Conservation (phyloP, 2,329 filamentous ascomycete genomes). For the Pestalotiopsis fici region DNA sequence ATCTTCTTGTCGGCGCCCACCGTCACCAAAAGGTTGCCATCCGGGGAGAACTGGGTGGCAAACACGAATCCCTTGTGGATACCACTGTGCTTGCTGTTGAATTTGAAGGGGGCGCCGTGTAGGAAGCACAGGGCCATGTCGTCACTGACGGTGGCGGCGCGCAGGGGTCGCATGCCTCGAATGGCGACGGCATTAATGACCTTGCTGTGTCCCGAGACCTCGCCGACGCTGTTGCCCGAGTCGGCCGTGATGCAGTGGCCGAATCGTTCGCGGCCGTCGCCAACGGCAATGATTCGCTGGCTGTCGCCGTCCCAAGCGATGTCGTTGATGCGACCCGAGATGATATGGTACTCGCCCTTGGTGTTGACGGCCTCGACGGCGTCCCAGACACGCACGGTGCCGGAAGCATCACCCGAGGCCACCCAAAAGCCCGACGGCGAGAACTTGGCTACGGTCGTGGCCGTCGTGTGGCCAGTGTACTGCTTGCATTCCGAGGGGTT, state of each 20-base stretch:
- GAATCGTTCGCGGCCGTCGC: conserved; percentile 90
- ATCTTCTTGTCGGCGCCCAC: conserved; percentile 93
- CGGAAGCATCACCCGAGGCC: conserved; percentile 85
- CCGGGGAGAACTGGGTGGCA: conserved; percentile 85
- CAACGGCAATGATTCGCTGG: conserved; percentile 93
- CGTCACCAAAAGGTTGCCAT: conserved; percentile 78
- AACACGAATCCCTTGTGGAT: conserved; percentile 89
- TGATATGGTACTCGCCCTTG: conserved; percentile 92
- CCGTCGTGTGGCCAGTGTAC: conserved; percentile 87
- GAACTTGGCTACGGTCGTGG: conserved; percentile 92
- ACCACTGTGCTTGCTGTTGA: conserved; percentile 77
- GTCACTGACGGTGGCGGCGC: conserved; percentile 88
- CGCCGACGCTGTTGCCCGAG: conserved; percentile 93
- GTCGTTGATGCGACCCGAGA: conserved; percentile 93
- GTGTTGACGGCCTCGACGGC: conserved; percentile 81
- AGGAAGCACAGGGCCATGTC: conserved; percentile 90
- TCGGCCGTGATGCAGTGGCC: conserved; percentile 94
- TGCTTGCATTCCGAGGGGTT: conserved; percentile 81
- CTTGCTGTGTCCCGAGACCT: conserved; percentile 89
- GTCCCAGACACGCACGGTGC: conserved; percentile 90
- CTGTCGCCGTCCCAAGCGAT: conserved; percentile 97
- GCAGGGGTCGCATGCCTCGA: conserved; percentile 84
- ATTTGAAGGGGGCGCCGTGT: conserved; percentile 94
- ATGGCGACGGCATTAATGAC: conserved; percentile 90
- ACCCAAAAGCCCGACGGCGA: conserved; percentile 93